Base-by-base conservation (phyloP, 495 filamentous ascomycete species). In the Aspergillus bridgeri region DNA sequence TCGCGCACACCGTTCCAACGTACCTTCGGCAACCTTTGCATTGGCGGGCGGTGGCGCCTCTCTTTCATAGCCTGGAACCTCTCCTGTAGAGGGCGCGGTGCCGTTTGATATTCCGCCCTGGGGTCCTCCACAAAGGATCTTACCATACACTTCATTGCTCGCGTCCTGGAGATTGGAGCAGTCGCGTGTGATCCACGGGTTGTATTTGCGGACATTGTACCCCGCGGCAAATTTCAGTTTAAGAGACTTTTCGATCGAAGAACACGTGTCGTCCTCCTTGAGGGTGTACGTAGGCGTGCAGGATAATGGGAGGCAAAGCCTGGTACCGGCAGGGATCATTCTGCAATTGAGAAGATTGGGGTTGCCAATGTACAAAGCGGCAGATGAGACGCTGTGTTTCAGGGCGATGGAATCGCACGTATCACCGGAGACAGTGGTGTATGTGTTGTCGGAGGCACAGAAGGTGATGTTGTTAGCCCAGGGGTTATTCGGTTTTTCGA, bases 321-420 rank as follows among this genome's bases (percentile, higher is more conserved):
- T 48, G 6, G 22, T 13, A 5, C 22, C 46, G 18, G 46, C 18
- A 21, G 46, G 46, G 46, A 48, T 48, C 2, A 8, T 23, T 4
- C 6, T 22, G 22, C 46, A 48, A 13, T 23, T 23, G 20, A 20
- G 22, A 21, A 48, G 46, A 48, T 48, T 22, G 18, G 18, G 46
- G 21, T 23, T 48, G 46, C 46, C 46, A 2, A 48, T 18, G 22
- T 48, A 48, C 6, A 48, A 7, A 20, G 46, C 18, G n/a, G 46
- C 46, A 21, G 46, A 48, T 18, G 18, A 20, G 18, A 48, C 22
- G 46, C 18, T 48, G 46, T 48, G 7, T 20, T 18, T 22, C 6
- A 20, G 46, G 18, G 46, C 46, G 22, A 48, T 48, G 46, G 18
- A 7, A 22, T 48, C 46, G 46, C 46, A 48, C 18, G 46, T 48